Conservation (phyloP, 75 land plant species). For the Ceratopteris richardii region DNA sequence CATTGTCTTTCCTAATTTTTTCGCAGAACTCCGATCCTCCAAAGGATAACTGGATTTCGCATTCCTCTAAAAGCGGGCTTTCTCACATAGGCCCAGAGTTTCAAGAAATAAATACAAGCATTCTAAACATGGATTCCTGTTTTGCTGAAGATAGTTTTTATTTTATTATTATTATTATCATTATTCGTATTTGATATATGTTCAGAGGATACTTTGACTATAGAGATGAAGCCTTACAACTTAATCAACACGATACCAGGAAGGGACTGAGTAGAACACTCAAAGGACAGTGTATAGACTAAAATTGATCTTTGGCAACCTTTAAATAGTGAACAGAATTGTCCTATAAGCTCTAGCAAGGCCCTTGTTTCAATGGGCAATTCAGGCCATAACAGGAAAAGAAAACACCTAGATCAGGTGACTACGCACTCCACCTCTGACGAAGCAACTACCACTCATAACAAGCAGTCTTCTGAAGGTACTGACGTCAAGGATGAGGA, state of each 20-base stretch:
- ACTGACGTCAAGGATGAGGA: slow-evolving; percentile 30
- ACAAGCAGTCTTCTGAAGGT: not conserved
- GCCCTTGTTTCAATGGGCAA: not conserved
- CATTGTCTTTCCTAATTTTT: not conserved
- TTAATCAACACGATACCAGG: not conserved
- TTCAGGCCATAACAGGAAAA: not conserved
- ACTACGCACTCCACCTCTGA: not conserved
- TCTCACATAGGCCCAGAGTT: not conserved
- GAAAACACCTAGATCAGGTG: not conserved
- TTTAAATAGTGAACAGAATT: not conserved
- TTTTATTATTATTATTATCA: too few relatives aligned
- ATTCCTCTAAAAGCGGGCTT: not conserved
- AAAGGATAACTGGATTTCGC: not conserved
- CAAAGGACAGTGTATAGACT: not conserved
- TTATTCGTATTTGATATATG: not conserved
- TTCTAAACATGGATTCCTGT: not conserved
- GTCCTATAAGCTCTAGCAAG: not conserved
- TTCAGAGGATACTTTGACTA: not conserved
- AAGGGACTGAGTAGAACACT: not conserved
- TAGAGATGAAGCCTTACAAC: not conserved
- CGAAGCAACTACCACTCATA: not conserved
- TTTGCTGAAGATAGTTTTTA: not conserved
- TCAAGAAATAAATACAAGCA: not conserved
- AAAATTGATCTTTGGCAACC: not conserved
- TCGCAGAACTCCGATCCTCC: not conserved